Conservation (phyloP, 2,329 filamentous ascomycete genomes). For the Claviceps sp. region DNA sequence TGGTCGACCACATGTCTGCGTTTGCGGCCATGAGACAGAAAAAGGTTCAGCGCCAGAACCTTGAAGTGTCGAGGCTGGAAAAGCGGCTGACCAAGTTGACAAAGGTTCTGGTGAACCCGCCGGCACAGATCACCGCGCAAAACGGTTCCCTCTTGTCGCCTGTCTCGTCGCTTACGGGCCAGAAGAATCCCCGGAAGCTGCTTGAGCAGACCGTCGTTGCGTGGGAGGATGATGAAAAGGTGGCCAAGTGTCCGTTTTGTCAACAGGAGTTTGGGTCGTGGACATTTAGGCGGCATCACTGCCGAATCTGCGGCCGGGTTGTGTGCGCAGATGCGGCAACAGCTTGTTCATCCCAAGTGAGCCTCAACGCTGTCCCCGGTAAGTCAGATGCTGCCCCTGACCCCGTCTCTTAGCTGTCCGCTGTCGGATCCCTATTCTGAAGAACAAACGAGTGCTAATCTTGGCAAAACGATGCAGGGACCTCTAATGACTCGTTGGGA, state of each 20-base stretch:
- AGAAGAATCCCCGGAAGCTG: slow-evolving; percentile 62
- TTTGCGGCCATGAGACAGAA: slow-evolving; percentile 63
- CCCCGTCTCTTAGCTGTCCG: too few relatives aligned
- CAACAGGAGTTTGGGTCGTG: slow-evolving; percentile 92
- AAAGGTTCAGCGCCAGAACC: slow-evolving; percentile 68
- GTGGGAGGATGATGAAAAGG: slow-evolving; percentile 83
- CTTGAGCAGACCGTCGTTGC: slow-evolving; percentile 86
- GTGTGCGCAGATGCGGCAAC: slow-evolving; percentile 84
- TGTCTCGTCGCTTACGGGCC: slow-evolving; percentile 47
- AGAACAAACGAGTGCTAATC: background rate
- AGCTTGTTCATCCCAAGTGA: slow-evolving; percentile 72
- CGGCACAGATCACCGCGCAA: slow-evolving; percentile 44
- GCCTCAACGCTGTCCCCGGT: slow-evolving; percentile 56
- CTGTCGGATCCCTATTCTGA: background rate
- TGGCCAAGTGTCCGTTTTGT: slow-evolving; percentile 79
- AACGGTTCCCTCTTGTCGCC: slow-evolving; percentile 44
- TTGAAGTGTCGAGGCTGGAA: slow-evolving; percentile 82
- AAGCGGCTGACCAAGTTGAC: slow-evolving; percentile 87
- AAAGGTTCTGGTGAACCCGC: slow-evolving; percentile 63
- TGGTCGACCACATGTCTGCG: slow-evolving; percentile 56
- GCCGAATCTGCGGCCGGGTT: slow-evolving; percentile 81
- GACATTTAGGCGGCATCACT: slow-evolving; percentile 88
- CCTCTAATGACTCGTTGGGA: slow-evolving; percentile 23
- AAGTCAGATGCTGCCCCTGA: slow-evolving; percentile 9
- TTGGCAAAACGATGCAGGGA: slow-evolving; percentile 2